Base-by-base conservation (phyloP, 1,284 basidiomycete species). In the Trichosporon coremiiforme region DNA sequence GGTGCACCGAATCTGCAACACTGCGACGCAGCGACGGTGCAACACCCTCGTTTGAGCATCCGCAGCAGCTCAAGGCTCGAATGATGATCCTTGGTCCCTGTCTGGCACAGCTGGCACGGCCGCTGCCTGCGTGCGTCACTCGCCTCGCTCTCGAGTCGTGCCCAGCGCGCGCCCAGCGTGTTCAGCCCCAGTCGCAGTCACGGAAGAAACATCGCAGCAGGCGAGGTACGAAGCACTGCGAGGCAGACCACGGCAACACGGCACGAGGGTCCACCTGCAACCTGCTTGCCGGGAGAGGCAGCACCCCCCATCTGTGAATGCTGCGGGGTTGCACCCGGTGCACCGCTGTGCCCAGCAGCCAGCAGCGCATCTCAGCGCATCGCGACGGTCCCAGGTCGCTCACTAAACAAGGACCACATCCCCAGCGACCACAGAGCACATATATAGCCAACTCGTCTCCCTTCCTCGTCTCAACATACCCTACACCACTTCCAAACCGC, bases 251-350 rank as follows among this genome's bases (percentile, higher is more conserved):
- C 41, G 41, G 4, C 41, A 17, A 3, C 41, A 33, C 33, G 33
- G 33, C 33, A 33, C 33, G 8, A 8, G 4, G 33, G 33, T 4
- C n/a, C n/a, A n/a, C n/a, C n/a, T n/a, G 33, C 33, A 33, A 33
- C 38, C n/a, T 12, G 38, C 38, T 41, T 45, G 41, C 41, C 41
- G 17, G 41, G 41, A 45, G 41, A 10, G 41, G 41, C 41, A 45
- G 41, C n/a, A 53, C n/a, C n/a, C 22, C 41, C 38, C 47, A 22
- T 17, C 47, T 20, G 45, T 20, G n/a, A 53, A 47, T 17, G 20
- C 47, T 53, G 47, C 47, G 47, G 47, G 47, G 15, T 53, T 53
- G 47, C 47, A 53, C 47, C 47, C 15, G n/a, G 47, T 53, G 47
- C 47, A 53, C 47, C 47, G 47, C 47, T 53, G 47, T 53, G 47